phyloP scores from a whole-genome alignment of 2,329 filamentous ascomycete genomes.

The Trichoderma hamatum region DNA sequence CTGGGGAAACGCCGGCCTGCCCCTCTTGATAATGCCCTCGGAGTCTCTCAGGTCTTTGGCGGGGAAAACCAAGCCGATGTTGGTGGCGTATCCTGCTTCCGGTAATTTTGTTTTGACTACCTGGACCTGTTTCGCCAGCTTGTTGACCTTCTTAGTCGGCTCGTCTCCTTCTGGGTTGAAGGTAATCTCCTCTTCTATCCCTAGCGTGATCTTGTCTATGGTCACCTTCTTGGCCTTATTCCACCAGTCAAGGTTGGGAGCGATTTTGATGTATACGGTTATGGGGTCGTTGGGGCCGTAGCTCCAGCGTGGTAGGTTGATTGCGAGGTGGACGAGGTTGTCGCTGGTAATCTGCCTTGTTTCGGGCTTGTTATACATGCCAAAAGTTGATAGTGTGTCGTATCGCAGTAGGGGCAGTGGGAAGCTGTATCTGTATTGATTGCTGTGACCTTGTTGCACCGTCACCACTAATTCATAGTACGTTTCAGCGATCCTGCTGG shows the following conservation, averaged over 20 bases:
- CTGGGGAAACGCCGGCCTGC: conserved; percentile 83
- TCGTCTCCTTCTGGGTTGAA: conserved; percentile 98
- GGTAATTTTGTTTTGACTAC: conserved; percentile 81
- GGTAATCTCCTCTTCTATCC: conserved; percentile 97
- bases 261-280: conserved; percentile 91
- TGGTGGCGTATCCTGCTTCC: conserved; percentile 89
- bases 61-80: conserved; percentile 87
- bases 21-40: conserved; percentile 83
- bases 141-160: conserved; percentile 85
- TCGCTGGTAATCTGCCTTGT: conserved; percentile 83
- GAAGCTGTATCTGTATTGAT: conserved; percentile 89
- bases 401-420: conserved; percentile 90
- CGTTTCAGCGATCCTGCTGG: conserved; percentile 93
- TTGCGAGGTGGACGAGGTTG: conserved; percentile 87
- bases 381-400: conserved; percentile 96
- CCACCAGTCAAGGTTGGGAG: conserved; percentile 89
- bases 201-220: conserved; percentile 90
- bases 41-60: conserved; percentile 83
- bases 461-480: conserved; percentile 96
- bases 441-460: conserved; percentile 84
- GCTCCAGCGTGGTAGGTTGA: conserved; percentile 92
- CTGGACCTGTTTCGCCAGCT: conserved; percentile 81
- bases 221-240: conserved; percentile 88
- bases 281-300: conserved; percentile 95
- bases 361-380: conserved; percentile 98